Evolutionary conservation across 305 asterid species (phyloP).

Genomic region (Solanum hybrid): DNA sequence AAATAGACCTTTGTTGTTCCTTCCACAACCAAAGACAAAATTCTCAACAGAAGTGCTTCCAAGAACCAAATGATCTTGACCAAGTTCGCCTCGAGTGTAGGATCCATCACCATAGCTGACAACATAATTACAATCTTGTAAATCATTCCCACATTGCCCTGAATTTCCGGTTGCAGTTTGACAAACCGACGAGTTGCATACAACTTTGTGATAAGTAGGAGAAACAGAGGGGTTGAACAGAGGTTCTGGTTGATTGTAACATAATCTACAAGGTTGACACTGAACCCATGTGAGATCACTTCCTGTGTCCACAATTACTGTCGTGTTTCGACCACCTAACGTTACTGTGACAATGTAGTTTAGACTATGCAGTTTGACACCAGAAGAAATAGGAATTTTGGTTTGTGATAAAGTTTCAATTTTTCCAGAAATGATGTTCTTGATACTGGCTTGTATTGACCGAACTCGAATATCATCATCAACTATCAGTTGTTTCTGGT

Average conservation of each 20-base stretch:
- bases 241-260: conserved; percentile 75
- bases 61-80: conserved; percentile 38
- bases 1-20: conserved; percentile 62
- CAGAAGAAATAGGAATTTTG: conserved; percentile 49
- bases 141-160: conserved; percentile 36
- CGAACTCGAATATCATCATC: conserved; percentile 50
- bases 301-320: conserved; percentile 77
- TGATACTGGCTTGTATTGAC: conserved; percentile 48
- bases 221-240: conserved; percentile 52
- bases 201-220: conserved; percentile 42
- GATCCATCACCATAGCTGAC: conserved; percentile 86
- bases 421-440: conserved; percentile 20
- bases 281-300: conserved; percentile 88
- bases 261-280: conserved; percentile 67
- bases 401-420: conserved; percentile 19
- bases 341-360: conserved; percentile 60
- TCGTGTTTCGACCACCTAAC: conserved; percentile 48
- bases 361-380: conserved; percentile 50
- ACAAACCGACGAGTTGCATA: conserved; percentile 52
- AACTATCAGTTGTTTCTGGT: conserved; percentile 16
- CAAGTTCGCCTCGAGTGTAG: conserved; percentile 62
- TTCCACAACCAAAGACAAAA: conserved; percentile 70
- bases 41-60: conserved; percentile 32
- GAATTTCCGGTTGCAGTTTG: conserved; percentile 40
- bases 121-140: conserved; percentile 36